A percentile compares a stretch with the other conserved stretches of the same genome.
Conservation (phyloP, 2,329 filamentous ascomycete genomes). For the Parastagonospora avenae region DNA sequence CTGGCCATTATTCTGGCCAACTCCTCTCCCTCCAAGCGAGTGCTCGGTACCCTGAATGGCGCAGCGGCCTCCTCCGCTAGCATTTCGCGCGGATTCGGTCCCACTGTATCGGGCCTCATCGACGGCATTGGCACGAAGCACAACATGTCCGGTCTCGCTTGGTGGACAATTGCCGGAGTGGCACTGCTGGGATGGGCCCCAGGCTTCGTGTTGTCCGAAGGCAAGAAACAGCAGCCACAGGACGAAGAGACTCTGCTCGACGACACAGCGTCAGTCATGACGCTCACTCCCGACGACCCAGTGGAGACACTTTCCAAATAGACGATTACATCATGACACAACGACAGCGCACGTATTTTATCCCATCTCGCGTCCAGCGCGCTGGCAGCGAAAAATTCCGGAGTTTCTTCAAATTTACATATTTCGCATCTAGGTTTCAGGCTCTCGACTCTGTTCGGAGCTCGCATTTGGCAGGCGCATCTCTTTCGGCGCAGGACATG, state of each 20-base stretch:
- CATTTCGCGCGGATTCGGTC: conserved; percentile 84
- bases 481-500: conserved; percentile 6
- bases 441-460: conserved; percentile 6
- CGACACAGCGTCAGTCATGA: conserved; percentile 41
- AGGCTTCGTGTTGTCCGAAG: conserved; percentile 68
- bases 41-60: conserved; percentile 91
- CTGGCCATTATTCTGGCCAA: conserved; percentile 90
- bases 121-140: conserved; percentile 79
- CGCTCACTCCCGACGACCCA: conserved; percentile 38
- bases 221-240: conserved; percentile 45
- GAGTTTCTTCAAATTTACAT: conserved; percentile 14
- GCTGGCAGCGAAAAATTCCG: conserved; percentile 18
- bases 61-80: conserved; percentile 90
- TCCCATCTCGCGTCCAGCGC: conserved; percentile 4
- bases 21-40: conserved; percentile 79
- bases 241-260: conserved; percentile 42
- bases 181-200: conserved; percentile 67
- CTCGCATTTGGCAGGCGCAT: conserved; percentile 18
- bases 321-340: conserved; percentile 21
- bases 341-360: conserved; percentile 18
- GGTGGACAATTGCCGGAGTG: conserved; percentile 87
- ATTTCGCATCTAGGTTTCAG: conserved; percentile 5
- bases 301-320: conserved; percentile 40
- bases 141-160: conserved; percentile 86
- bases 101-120: conserved; percentile 82